Base-by-base conservation (phyloP, 768 basidiomycete species). In the Boletus rex-veris region DNA sequence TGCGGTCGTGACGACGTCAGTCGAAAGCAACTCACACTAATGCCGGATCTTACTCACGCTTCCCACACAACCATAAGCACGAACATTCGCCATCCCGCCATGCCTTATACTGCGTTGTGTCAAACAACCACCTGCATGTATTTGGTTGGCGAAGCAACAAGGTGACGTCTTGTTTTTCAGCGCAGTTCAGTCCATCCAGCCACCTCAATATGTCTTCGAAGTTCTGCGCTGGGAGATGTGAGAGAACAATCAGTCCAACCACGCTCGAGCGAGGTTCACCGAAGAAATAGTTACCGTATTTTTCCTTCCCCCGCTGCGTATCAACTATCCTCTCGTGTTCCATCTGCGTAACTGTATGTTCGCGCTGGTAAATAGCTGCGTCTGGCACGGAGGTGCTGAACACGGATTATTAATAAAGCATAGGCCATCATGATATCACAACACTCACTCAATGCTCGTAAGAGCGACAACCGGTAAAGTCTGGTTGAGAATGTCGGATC, bases 11-110 rank as follows among this genome's bases (percentile, higher is more conserved):
- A 28, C 26, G 26, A 28, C 26, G 26, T 28, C 26, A 28, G 26
- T 28, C 26, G 26, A 28, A 28, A 28, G 26, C 26, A 28, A 28
- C 26, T 28, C 26, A 28, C 26, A 28, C 26, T 28, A 8, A 28
- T 7, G 8, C 1, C 6, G 7, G 10, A 28, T 15, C 12, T 21
- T 5, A 6, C 45, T 28, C 15, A 54, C 53, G 30, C 51, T 54
- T 54, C 30, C 49, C 53, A 15, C 48, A 48, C n/a, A 54, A 15
- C 53, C 53, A 54, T 33, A 54, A 40, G 14, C 10, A 54, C 10
- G 3, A 7, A 26, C 14, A 31, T 24, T 33, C 37, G 10, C 24
- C 7, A 39, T 28, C 18, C 24, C 7, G 45, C 53, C 53, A 54
- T 14, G 4, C 16, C 15, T 45, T 51, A 35, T 54, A 54, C 15